These are phyloP conservation scores for Coniochaeta prunicola DNA, from an alignment of 2,329 filamentous ascomycete species.

Conservation along the genomic window DNA sequence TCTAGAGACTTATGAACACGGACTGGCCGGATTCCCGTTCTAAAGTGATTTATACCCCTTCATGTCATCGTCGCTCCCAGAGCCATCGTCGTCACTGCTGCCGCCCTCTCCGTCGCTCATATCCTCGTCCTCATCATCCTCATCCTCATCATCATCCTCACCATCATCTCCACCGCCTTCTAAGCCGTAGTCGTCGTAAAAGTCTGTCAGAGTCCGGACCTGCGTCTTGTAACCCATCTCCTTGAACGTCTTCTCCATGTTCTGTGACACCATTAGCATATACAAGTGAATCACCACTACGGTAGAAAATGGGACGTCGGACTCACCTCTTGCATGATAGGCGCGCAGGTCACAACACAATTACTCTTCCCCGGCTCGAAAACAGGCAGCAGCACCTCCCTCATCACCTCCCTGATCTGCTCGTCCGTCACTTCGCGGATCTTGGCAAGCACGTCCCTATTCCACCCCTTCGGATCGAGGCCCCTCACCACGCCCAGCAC, in stretches of 20 bases:
- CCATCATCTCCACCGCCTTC: conserved; percentile 51
- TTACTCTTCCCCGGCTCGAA: conserved; percentile 79
- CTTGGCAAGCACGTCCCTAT: conserved; percentile 65
- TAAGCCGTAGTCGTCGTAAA: conserved; percentile 86
- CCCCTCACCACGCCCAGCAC: conserved; percentile 71
- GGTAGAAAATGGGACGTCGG: not conserved
- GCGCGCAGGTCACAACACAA: conserved; percentile 80
- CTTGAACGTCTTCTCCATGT: conserved; percentile 67
- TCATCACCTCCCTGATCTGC: conserved; percentile 69
- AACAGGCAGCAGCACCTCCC: conserved; percentile 67
- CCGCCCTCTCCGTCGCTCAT: conserved; percentile 32
- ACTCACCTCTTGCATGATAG: conserved; percentile 76
- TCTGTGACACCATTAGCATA: conserved; percentile 37
- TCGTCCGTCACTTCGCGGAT: conserved; percentile 70
- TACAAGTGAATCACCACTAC: conserved; percentile 8
- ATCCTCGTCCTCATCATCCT: conserved; percentile 51
- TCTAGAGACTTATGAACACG: not conserved
- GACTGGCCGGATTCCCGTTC: not conserved
- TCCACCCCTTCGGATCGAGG: conserved; percentile 65
- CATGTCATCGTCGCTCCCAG: conserved; percentile 18
- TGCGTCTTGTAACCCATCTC: conserved; percentile 72
- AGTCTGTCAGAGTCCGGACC: conserved; percentile 66
- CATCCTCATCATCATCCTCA: conserved; percentile 49
- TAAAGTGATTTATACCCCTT: conserved; percentile 6
- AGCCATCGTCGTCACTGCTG: conserved; percentile 22